Conservation (phyloP, 169 alveolate species). For the Plasmodium cynomolgi region DNA sequence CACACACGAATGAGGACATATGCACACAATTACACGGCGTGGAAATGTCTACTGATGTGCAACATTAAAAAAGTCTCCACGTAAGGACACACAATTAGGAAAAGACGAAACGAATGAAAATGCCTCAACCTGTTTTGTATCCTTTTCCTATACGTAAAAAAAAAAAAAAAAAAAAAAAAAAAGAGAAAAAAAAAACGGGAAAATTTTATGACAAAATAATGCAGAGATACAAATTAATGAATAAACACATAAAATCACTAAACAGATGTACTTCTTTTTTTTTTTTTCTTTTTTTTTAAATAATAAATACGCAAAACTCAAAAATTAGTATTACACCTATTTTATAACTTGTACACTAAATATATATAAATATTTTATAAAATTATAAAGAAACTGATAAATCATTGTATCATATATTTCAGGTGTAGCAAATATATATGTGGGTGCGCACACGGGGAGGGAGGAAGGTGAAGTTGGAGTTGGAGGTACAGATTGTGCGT, state of each 20-base stretch:
- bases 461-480: background rate
- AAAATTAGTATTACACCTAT: constrained; percentile 43
- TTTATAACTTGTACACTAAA: constrained; percentile 36
- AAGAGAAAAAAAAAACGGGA: background rate
- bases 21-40: background rate
- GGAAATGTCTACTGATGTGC: background rate
- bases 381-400: constrained; percentile 18
- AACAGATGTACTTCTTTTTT: background rate
- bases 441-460: background rate
- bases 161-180: background rate
- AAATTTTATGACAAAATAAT: background rate
- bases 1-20: background rate
- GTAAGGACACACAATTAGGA: background rate
- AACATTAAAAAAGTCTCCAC: background rate
- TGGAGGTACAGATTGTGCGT: background rate
- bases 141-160: constrained; percentile 1
- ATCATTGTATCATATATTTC: constrained; percentile 36
- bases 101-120: background rate
- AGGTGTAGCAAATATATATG: background rate
- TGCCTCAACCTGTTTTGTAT: background rate
- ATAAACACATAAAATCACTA: background rate
- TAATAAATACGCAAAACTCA: constrained; percentile 12
- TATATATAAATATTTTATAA: constrained; percentile 47
- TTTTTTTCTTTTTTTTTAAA: background rate
- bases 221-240: background rate